Conservation (phyloP, 2,329 filamentous ascomycete genomes). For the Macroventuria anomochaeta region DNA sequence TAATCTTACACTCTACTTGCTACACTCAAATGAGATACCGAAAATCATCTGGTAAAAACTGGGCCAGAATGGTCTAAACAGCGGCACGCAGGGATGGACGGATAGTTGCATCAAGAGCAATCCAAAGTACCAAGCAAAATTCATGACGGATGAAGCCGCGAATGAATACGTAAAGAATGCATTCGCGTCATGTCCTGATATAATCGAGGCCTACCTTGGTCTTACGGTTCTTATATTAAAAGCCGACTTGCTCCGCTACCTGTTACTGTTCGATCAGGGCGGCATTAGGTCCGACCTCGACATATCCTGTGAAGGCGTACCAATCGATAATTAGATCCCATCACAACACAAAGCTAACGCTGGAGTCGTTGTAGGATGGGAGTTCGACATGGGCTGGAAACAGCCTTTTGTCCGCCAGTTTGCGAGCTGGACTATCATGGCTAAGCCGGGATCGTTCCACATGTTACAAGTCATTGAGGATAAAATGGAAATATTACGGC, state of each 20-base stretch:
- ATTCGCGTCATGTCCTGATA: neutral
- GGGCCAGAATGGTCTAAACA: conserved; percentile 45
- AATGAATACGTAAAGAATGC: neutral
- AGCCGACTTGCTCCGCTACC: neutral
- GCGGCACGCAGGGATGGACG: conserved; percentile 41
- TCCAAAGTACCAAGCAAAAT: conserved; percentile 35
- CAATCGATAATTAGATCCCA: neutral
- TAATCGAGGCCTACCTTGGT: neutral
- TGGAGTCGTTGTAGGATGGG: neutral
- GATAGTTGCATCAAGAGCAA: conserved; percentile 42
- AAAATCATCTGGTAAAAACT: conserved; percentile 52
- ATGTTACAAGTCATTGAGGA: neutral
- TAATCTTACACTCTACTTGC: too few relatives aligned
- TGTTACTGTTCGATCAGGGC: neutral
- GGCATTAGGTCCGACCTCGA: neutral
- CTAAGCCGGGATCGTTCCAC: neutral
- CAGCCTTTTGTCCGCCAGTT: neutral
- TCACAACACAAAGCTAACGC: neutral
- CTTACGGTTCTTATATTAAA: neutral
- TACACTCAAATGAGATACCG: conserved; percentile 30
- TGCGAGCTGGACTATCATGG: neutral
- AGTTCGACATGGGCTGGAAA: neutral
- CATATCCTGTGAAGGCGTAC: neutral
- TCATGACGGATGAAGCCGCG: conserved; percentile 39
- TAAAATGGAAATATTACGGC: neutral